Conservation (phyloP, 2,329 filamentous ascomycete species). For the Trichophyton simii region DNA sequence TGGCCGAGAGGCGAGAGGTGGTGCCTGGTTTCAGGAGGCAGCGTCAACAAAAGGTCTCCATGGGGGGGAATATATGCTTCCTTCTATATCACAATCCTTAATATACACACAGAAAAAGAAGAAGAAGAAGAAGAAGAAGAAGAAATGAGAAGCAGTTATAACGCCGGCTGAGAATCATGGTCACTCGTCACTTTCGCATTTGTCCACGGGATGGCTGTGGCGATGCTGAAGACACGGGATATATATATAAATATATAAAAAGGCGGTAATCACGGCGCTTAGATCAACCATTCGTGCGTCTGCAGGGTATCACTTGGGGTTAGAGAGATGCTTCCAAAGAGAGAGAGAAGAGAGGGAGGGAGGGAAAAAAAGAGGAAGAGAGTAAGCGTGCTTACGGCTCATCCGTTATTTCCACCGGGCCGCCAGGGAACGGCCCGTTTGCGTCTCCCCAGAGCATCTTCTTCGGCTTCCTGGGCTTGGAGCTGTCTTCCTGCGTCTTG, state of each 20-base stretch:
- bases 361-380: no score
- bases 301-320: background rate
- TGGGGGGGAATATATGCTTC: background rate
- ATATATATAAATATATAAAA: background rate
- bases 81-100: background rate
- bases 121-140: no score
- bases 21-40: background rate
- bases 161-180: slow-evolving; percentile 1
- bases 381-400: slow-evolving; percentile 11
- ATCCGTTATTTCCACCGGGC: slow-evolving; percentile 13
- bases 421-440: background rate
- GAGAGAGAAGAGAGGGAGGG: background rate
- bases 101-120: background rate
- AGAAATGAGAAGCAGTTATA: background rate
- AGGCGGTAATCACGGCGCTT: background rate
- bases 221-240: background rate
- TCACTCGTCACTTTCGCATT: background rate
- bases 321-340: background rate
- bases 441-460: slow-evolving; percentile 7
- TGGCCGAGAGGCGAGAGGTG: background rate
- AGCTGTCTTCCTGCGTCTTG: background rate
- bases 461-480: background rate
- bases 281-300: slow-evolving; percentile 4
- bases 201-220: background rate
- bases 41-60: no score